These are phyloP conservation scores for Hymenoscyphus infarciens DNA, from an alignment of 2,329 filamentous ascomycete species.

Conservation along the genomic window DNA sequence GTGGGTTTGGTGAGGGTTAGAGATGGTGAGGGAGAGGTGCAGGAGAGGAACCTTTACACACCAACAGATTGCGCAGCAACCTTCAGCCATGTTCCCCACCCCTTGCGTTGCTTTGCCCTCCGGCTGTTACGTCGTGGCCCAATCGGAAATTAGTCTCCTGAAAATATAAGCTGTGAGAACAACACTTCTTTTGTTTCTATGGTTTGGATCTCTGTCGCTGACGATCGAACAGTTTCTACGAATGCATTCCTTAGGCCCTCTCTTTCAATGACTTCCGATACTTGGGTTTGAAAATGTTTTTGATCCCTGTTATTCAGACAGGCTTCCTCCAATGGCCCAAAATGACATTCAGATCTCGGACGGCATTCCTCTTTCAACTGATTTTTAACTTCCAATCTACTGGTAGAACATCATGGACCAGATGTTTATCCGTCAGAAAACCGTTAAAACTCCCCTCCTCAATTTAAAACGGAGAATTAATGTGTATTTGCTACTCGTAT, in stretches of 20 bases:
- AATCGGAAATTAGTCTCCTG: neutral
- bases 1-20: neutral
- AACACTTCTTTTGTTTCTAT: neutral
- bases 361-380: neutral
- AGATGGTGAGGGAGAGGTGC: neutral
- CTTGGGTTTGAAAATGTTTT: neutral
- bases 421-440: neutral
- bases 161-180: neutral
- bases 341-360: neutral
- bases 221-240: neutral
- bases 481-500: neutral
- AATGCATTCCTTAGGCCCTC: neutral
- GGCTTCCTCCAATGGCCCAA: too few relatives aligned
- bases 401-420: neutral
- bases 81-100: neutral
- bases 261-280: neutral
- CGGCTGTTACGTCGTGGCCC: neutral
- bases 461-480: neutral
- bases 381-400: neutral
- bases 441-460: neutral
- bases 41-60: neutral
- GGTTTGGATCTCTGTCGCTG: neutral
- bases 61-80: neutral
- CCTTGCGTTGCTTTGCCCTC: neutral
- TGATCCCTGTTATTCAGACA: neutral